phyloP scores from a whole-genome alignment of 805 yeast species.

The Groenewaldozyma tartarivorans region DNA sequence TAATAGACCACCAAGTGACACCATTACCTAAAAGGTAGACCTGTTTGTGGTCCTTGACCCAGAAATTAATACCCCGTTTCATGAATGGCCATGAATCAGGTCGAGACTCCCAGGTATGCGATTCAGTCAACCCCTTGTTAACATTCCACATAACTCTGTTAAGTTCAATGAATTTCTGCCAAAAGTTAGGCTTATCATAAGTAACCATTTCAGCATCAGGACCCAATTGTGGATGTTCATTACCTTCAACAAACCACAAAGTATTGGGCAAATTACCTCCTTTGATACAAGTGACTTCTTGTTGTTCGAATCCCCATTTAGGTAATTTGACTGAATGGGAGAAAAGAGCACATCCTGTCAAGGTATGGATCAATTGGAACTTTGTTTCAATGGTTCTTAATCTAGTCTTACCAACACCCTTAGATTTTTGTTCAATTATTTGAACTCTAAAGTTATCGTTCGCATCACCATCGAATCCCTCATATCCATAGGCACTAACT shows the following conservation, averaged over 20 bases:
- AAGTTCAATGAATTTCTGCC: conserved; percentile 44
- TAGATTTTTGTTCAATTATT: conserved; percentile 33
- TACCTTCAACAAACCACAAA: conserved; percentile 65
- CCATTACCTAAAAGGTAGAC: conserved; percentile 60
- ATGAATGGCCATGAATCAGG: conserved; percentile 58
- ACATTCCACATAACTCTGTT: conserved; percentile 47
- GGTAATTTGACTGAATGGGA: conserved; percentile 72
- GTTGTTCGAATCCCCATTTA: conserved; percentile 75
- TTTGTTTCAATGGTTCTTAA: conserved; percentile 55
- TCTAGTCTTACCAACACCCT: conserved; percentile 29
- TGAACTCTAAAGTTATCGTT: conserved; percentile 63
- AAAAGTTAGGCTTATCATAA: conserved; percentile 34
- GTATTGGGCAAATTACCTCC: conserved; percentile 61
- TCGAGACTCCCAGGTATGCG: conserved; percentile 43
- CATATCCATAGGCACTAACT: conserved; percentile 63
- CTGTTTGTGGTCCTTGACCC: conserved; percentile 34
- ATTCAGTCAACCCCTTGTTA: conserved; percentile 37
- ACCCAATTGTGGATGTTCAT: conserved; percentile 43
- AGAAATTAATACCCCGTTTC: conserved; percentile 50
- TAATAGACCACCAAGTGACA: conserved; percentile 43
- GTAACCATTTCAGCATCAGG: conserved; percentile 26
- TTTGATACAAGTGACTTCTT: conserved; percentile 80
- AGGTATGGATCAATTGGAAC: conserved; percentile 58
- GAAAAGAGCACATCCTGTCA: conserved; percentile 59
- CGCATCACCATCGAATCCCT: conserved; percentile 52